Percentiles rank a stretch among this genome's conserved stretches.
These are phyloP conservation scores for Ceratocystis cacaofunesta DNA, from an alignment of 2,329 filamentous ascomycete genomes.

Conservation along the genomic window DNA sequence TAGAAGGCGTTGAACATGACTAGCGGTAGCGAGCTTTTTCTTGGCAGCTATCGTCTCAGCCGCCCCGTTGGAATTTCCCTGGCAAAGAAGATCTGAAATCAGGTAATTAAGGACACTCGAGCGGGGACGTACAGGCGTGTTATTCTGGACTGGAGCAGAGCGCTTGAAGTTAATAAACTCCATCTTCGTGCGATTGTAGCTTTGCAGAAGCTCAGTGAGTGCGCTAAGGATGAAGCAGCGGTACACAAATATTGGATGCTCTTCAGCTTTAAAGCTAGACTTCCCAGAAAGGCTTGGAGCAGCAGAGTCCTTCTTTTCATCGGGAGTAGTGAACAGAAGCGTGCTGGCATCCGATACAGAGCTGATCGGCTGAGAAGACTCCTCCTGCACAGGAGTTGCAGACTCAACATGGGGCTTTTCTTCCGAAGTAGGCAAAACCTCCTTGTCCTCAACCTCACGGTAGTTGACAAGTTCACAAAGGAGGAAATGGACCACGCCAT, in stretches of 20 bases:
- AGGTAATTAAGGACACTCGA: constrained; percentile 90
- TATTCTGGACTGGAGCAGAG: constrained; percentile 67
- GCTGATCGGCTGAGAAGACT: not conserved
- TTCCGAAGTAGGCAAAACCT: constrained; percentile 23
- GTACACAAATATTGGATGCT: constrained; percentile 93
- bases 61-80: constrained; percentile 47
- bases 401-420: constrained; percentile 15
- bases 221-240: constrained; percentile 90
- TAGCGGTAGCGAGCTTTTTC: constrained; percentile 73
- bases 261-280: constrained; percentile 70
- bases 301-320: constrained; percentile 46
- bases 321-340: not conserved
- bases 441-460: constrained; percentile 80
- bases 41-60: constrained; percentile 63
- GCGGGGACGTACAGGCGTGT: constrained; percentile 84
- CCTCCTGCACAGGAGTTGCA: not conserved
- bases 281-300: constrained; percentile 44
- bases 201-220: constrained; percentile 74
- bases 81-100: constrained; percentile 58
- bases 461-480: constrained; percentile 86
- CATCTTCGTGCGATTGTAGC: constrained; percentile 88
- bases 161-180: constrained; percentile 99
- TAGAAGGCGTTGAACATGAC: constrained; percentile 72
- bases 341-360: not conserved
- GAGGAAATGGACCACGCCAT: constrained; percentile 89